Conservation (phyloP, 148 eudicot genomes). For the Rheum nobile region DNA sequence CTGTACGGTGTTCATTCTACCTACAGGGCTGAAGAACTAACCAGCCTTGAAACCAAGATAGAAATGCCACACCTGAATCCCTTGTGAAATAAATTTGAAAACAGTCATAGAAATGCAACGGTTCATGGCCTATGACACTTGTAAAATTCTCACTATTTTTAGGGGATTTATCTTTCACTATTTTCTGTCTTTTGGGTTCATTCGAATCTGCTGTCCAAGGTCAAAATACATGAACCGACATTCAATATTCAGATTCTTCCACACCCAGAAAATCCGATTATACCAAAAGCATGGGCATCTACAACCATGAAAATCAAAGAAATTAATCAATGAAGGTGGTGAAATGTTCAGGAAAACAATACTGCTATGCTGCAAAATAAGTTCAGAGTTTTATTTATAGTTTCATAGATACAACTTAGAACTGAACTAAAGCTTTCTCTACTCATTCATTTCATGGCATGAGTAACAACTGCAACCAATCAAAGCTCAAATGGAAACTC, state of each 20-base stretch:
- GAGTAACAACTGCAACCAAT: background rate
- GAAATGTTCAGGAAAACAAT: too few relatives aligned
- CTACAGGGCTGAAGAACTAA: slow-evolving; percentile 37
- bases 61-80: slow-evolving; percentile 1
- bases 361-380: too few relatives aligned
- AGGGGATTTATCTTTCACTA: too few relatives aligned
- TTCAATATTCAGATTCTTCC: background rate
- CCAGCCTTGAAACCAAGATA: background rate
- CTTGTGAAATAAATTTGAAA: background rate
- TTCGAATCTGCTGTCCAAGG: too few relatives aligned
- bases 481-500: background rate
- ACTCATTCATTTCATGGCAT: background rate
- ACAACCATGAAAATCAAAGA: too few relatives aligned
- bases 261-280: background rate
- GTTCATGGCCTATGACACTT: background rate
- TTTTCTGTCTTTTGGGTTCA: too few relatives aligned
- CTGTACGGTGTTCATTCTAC: slow-evolving; percentile 71
- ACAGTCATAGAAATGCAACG: too few relatives aligned
- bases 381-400: background rate
- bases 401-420: background rate
- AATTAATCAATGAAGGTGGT: too few relatives aligned
- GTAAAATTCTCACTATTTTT: background rate
- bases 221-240: background rate
- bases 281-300: too few relatives aligned
- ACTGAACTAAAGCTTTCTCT: background rate